Conservation (phyloP, 306 rosid species). For the Senna tora region DNA sequence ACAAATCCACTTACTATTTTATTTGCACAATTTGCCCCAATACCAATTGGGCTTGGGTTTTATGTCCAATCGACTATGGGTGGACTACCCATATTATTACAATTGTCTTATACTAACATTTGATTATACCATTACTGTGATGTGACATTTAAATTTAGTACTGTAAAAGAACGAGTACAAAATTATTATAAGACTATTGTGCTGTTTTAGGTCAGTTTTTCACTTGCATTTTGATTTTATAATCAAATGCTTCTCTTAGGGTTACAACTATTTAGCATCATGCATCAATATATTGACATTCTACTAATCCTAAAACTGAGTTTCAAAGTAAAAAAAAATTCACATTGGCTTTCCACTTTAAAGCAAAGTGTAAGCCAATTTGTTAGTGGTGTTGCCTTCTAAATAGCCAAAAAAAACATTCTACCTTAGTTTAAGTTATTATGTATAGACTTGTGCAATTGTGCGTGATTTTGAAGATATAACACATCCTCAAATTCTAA, state of each 20-base stretch:
- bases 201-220: constrained; percentile 71
- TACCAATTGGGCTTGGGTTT: too few species aligned
- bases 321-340: constrained; percentile 1
- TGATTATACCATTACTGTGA: too few species aligned
- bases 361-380: constrained; percentile 6
- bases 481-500: constrained; percentile 9
- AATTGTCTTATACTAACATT: too few species aligned
- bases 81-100: too few species aligned
- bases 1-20: too few species aligned
- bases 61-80: too few species aligned
- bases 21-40: too few species aligned
- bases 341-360: not conserved
- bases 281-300: not conserved
- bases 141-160: too few species aligned
- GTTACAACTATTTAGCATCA: constrained; percentile 13
- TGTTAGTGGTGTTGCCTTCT: not conserved
- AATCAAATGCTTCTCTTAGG: constrained; percentile 16
- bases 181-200: too few species aligned
- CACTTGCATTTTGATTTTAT: constrained; percentile 16
- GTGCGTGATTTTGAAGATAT: not conserved
- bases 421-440: constrained; percentile 6
- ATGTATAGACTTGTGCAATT: not conserved
- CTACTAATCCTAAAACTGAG: constrained; percentile 12
- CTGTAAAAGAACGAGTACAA: too few species aligned
- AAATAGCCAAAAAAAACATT: constrained; percentile 17